A percentile compares a stretch with the other conserved stretches of the same genome.
These are phyloP conservation scores for peach (Prunus persica) DNA, from an alignment of 306 rosid species.

Conservation along the genomic window DNA sequence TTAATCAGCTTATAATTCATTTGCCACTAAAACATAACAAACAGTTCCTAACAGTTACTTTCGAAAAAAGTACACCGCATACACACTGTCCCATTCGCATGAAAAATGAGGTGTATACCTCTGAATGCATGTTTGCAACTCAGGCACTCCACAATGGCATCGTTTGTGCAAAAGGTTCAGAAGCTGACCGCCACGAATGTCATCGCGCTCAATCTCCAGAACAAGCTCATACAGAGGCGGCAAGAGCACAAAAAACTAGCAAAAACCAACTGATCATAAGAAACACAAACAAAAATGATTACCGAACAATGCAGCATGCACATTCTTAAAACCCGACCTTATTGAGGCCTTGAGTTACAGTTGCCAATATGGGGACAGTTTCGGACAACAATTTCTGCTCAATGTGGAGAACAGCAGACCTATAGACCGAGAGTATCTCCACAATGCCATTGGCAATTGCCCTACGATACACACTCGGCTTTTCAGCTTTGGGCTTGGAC, in stretches of 20 bases:
- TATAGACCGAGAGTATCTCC: conserved; percentile 75
- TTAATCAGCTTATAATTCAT: conserved; percentile 20
- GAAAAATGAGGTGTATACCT: conserved; percentile 48
- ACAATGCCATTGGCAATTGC: conserved; percentile 90
- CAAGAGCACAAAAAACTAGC: conserved; percentile 78
- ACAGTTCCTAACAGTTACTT: background rate
- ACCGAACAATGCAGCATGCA: background rate
- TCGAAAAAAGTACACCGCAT: background rate
- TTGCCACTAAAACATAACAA: background rate
- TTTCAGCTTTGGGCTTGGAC: conserved; percentile 30
- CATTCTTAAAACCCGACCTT: conserved; percentile 45
- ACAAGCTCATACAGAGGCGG: conserved; percentile 81
- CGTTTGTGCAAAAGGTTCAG: conserved; percentile 82
- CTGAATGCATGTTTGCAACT: conserved; percentile 88
- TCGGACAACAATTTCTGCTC: conserved; percentile 87
- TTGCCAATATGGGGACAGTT: conserved; percentile 79
- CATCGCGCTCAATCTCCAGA: conserved; percentile 81
- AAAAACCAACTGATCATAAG: background rate
- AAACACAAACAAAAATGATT: background rate
- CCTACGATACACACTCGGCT: conserved; percentile 79
- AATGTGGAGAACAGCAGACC: conserved; percentile 81
- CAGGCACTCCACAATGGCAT: conserved; percentile 97
- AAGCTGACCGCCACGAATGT: conserved; percentile 85
- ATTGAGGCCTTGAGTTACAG: conserved; percentile 83
- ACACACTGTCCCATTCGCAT: background rate